Conservation (phyloP, 2,329 filamentous ascomycete species). For the Dactylonectria estremocensis region DNA sequence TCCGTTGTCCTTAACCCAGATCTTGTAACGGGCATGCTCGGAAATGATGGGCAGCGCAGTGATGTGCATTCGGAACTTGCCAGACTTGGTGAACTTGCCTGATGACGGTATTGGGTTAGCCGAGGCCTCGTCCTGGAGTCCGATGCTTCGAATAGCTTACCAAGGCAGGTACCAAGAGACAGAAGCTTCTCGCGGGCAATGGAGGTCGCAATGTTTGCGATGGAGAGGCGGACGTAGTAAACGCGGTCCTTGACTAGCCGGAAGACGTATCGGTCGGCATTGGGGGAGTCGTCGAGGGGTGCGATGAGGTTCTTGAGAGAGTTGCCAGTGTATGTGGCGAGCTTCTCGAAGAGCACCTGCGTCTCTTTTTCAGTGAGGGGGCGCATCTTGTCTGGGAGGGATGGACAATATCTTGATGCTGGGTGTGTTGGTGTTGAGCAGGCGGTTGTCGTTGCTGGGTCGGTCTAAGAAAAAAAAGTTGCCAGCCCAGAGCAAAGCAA, state of each 20-base stretch:
- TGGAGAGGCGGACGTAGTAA: conserved; percentile 91
- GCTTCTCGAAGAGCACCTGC: conserved; percentile 89
- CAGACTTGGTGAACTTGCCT: conserved; percentile 97
- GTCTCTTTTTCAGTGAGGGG: conserved; percentile 85
- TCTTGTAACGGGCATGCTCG: conserved; percentile 93
- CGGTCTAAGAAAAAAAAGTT: conserved; percentile 42
- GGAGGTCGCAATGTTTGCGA: conserved; percentile 92
- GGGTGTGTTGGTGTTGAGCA: conserved; percentile 29
- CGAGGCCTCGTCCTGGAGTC: not conserved
- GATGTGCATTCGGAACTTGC: conserved; percentile 95
- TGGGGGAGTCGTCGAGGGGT: conserved; percentile 76
- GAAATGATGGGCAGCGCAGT: conserved; percentile 90
- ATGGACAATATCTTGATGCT: conserved; percentile 26
- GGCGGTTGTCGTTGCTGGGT: conserved; percentile 21
- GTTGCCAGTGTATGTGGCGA: conserved; percentile 92
- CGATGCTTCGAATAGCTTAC: conserved; percentile 51
- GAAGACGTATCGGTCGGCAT: conserved; percentile 87
- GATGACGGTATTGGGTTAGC: conserved; percentile 17
- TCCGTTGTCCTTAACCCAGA: conserved; percentile 96
- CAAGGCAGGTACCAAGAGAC: conserved; percentile 89
- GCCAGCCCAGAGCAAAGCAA: conserved; percentile 28
- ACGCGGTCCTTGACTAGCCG: conserved; percentile 86
- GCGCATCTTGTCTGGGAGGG: conserved; percentile 72
- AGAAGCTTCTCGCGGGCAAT: conserved; percentile 87
- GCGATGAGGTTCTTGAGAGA: conserved; percentile 89